phyloP scores from a whole-genome alignment of 441 rosid species.

The Corymbia citriodora region DNA sequence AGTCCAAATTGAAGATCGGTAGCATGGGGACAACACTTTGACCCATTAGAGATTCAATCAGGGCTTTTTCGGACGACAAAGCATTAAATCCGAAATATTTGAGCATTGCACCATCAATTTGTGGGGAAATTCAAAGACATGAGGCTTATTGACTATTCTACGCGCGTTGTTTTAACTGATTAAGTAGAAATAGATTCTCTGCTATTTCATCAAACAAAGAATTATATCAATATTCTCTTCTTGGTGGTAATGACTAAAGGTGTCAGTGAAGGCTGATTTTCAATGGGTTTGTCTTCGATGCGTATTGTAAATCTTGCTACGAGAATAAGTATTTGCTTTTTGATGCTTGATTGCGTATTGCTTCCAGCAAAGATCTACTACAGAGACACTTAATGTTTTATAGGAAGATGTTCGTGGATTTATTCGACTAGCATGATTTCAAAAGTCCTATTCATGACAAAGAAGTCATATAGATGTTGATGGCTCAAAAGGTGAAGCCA shows the following conservation, averaged over 20 bases:
- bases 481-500: not conserved
- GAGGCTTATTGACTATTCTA: not conserved
- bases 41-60: not conserved
- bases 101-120: not conserved
- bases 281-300: not conserved
- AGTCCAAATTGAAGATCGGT: too few species aligned
- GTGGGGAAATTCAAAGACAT: not conserved
- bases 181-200: not conserved
- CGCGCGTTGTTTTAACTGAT: not conserved
- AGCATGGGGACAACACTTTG: not conserved
- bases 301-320: not conserved
- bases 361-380: not conserved
- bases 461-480: not conserved
- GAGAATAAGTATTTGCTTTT: too few species aligned
- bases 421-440: not conserved
- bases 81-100: not conserved
- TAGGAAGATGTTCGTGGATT: not conserved
- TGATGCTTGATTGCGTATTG: too few species aligned
- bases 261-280: not conserved
- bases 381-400: not conserved
- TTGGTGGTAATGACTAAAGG: not conserved
- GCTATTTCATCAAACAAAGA: too few species aligned
- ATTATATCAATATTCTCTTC: not conserved
- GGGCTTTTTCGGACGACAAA: not conserved
- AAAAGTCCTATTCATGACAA: not conserved